phyloP scores from a whole-genome alignment of 1,139 yeast genomes.

The Kodamaea anthophila region DNA sequence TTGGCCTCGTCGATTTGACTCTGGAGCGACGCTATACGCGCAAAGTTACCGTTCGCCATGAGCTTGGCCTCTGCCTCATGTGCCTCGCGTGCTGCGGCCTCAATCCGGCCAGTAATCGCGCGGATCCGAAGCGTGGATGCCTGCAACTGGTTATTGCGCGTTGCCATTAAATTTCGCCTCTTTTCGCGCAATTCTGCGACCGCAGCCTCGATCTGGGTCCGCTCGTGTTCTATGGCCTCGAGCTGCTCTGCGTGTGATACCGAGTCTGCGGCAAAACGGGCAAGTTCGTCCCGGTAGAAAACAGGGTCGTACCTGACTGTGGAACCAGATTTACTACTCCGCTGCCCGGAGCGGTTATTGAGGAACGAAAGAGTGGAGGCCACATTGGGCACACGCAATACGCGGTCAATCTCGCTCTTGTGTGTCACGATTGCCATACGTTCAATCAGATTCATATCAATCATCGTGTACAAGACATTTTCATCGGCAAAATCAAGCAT shows the following conservation, averaged over 20 bases:
- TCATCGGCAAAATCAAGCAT: constrained; percentile 51
- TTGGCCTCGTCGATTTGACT: constrained; percentile 26
- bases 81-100: constrained; percentile 13
- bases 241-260: constrained; percentile 3
- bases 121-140: constrained; percentile 6
- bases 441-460: constrained; percentile 63
- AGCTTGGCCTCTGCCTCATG: constrained; percentile 23
- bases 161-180: constrained; percentile 8
- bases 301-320: constrained; percentile 58
- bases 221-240: constrained; percentile 7
- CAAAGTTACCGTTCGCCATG: constrained; percentile 30
- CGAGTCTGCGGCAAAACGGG: constrained; percentile 23
- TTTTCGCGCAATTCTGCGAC: constrained; percentile 14
- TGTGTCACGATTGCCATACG: constrained; percentile 47
- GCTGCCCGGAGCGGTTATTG: constrained; percentile 31
- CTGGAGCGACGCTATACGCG: constrained; percentile 26
- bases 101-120: constrained; percentile 10
- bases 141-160: constrained; percentile 7
- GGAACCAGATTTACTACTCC: constrained; percentile 31
- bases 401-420: constrained; percentile 44
- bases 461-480: constrained; percentile 52
- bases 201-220: constrained; percentile 10
- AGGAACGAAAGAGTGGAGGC: constrained; percentile 40
- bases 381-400: constrained; percentile 35
- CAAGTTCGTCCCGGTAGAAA: constrained; percentile 26